Base-by-base conservation (phyloP, 192 early-diverging fungal species). In the Spinellus fusiger region DNA sequence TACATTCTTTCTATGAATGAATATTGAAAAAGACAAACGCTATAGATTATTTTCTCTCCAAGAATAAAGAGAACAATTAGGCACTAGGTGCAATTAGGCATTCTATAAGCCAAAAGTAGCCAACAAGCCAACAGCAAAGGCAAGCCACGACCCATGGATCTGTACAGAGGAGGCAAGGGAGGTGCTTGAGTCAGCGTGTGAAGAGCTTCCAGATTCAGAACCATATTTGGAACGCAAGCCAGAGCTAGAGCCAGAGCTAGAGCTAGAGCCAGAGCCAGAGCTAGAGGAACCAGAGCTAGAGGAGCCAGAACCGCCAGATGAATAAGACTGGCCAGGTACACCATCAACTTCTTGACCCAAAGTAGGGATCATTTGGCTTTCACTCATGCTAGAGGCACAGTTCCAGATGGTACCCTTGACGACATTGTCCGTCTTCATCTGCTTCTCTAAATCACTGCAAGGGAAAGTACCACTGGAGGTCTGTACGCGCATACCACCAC, bases 401-500 rank as follows among this genome's bases (percentile, higher is more conserved):
- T 29, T 60, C 59, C 58, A 65, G 5, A 46, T 60, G 15, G 37
- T 35, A 10, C 69, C 69, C 47, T 71, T 65, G 5, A 65, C 58
- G 18, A 71, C 46, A 7, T 56, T 51, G 7, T 48, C 56, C 34
- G 33, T 52, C 13, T 54, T 56, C 1, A 63, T 29, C 28, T 64
- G 53, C 10, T 48, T 60, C 16, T 71, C 63, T 6, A 56, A 10
- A 3, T 65, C 69, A 4, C 50, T 40, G 59, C 85, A 87, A 37
- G 74, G 66, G 60, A 89, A 69, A 9, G 53, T 63, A 28, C 49
- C 73, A 56, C 81, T 83, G 20, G 77, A 80, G n/a, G 84, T 84
- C 46, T 75, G 71, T n/a, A 89, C 59, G 56, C 70, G 75, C 75
- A 85, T 80, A 27, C 76, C 79, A 22, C 87, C 85, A 32, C 82